Conservation (phyloP, 2,329 filamentous ascomycete genomes). For the Kalaharituber pfeilii region DNA sequence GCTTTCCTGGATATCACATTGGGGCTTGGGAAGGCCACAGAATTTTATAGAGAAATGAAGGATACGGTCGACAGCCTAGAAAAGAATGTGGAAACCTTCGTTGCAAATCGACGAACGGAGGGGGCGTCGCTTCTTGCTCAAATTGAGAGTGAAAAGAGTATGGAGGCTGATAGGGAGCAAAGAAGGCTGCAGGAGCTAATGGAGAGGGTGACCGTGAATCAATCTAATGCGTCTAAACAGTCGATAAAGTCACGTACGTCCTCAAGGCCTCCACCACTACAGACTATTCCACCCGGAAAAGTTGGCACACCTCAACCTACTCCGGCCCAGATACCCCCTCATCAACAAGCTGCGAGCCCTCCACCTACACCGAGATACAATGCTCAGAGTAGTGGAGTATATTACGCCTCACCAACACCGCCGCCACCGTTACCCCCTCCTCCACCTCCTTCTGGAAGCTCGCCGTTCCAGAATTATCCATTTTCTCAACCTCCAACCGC, state of each 20-base stretch:
- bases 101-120: conserved; percentile 82
- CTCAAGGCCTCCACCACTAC: not conserved
- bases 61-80: conserved; percentile 81
- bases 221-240: not conserved
- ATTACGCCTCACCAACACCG: not conserved
- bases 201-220: conserved; percentile 87
- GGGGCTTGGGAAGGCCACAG: conserved; percentile 70
- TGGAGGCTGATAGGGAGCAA: conserved; percentile 60
- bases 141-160: conserved; percentile 62
- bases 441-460: conserved; percentile 5
- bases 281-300: not conserved
- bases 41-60: conserved; percentile 90
- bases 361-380: not conserved
- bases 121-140: conserved; percentile 74
- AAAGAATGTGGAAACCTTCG: conserved; percentile 93
- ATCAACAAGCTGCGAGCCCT: not conserved
- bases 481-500: not conserved
- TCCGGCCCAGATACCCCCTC: not conserved
- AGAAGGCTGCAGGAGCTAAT: conserved; percentile 76
- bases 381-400: not conserved
- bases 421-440: conserved; percentile 6
- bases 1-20: conserved; percentile 80
- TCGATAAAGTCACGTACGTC: not conserved
- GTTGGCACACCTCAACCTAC: not conserved
- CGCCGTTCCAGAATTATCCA: conserved; percentile 12